Conservation (phyloP, 73 alveolate species). For the Tetrahymena borealis region DNA sequence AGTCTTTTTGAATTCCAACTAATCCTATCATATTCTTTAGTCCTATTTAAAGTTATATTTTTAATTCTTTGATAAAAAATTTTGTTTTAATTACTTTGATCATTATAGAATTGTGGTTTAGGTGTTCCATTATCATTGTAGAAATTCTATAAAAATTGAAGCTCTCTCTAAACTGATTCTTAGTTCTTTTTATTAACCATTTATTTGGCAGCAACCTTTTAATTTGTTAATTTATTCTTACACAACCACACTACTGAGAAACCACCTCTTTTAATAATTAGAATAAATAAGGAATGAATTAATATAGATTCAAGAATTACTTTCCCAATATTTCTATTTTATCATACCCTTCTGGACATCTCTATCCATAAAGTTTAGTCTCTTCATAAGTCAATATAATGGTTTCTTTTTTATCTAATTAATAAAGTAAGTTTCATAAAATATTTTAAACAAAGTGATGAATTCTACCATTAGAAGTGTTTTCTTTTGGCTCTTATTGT, state of each 20-base stretch:
- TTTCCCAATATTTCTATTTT: slow-evolving; percentile 53
- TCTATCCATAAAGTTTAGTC: slow-evolving; percentile 47
- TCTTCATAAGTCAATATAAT: slow-evolving; percentile 8
- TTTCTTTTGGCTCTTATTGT: too few species aligned
- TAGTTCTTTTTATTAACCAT: not conserved
- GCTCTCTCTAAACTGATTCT: slow-evolving; percentile 39
- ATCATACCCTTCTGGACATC: slow-evolving; percentile 47
- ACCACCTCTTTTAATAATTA: slow-evolving; percentile 32
- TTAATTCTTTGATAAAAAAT: not conserved
- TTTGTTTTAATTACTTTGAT: not conserved
- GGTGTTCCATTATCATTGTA: not conserved
- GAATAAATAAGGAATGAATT: not conserved
- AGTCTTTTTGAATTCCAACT: slow-evolving; percentile 42
- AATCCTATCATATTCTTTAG: slow-evolving; percentile 26
- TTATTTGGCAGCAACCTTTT: slow-evolving; percentile 48
- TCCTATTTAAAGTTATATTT: slow-evolving; percentile 46
- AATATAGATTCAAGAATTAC: not conserved
- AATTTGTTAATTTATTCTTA: not conserved
- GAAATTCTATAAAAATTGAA: slow-evolving; percentile 24
- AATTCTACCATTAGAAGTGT: too few species aligned
- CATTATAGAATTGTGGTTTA: not conserved
- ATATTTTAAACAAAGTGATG: not conserved
- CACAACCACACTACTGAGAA: slow-evolving; percentile 65
- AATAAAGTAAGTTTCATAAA: not conserved
- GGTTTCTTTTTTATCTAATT: not conserved